A percentile compares a stretch with the other conserved stretches of the same genome.
phyloP scores from a whole-genome alignment of 768 basidiomycete species.

The Calocera cornea region DNA sequence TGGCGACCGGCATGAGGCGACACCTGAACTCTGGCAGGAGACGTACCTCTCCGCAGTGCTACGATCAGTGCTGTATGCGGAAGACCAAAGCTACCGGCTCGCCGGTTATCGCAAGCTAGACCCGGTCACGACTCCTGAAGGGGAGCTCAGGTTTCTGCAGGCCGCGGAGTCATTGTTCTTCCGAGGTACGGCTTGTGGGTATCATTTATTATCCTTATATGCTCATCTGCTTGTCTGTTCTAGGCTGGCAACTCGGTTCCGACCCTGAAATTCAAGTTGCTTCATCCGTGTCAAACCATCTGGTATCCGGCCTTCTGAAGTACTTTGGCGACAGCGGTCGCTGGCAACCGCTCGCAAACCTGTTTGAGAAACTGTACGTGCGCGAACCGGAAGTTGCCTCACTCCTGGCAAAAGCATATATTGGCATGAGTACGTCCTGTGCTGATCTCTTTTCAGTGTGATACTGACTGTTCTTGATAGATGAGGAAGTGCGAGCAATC shows the following conservation, averaged over 20 bases:
- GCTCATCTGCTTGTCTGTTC: not conserved
- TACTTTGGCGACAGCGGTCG: slow-evolving; percentile 91
- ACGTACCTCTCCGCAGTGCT: slow-evolving; percentile 89
- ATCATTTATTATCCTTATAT: not conserved
- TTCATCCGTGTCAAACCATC: slow-evolving; percentile 88
- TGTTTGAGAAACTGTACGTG: slow-evolving; percentile 82
- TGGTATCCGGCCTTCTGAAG: slow-evolving; percentile 88
- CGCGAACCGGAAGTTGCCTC: slow-evolving; percentile 82
- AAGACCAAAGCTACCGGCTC: slow-evolving; percentile 80
- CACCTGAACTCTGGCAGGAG: slow-evolving; percentile 90
- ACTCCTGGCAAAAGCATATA: slow-evolving; percentile 74
- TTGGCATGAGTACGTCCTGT: slow-evolving; percentile 81
- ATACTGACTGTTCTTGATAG: slow-evolving; percentile 29
- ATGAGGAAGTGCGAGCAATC: slow-evolving; percentile 96
- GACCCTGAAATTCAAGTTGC: slow-evolving; percentile 99
- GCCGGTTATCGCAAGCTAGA: slow-evolving; percentile 93
- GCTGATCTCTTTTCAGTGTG: not conserved
- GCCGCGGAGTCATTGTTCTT: slow-evolving; percentile 78
- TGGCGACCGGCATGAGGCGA: slow-evolving; percentile 86
- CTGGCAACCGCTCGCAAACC: slow-evolving; percentile 73
- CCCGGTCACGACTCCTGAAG: slow-evolving; percentile 79
- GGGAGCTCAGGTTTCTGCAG: slow-evolving; percentile 79
- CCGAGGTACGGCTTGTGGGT: slow-evolving; percentile 44
- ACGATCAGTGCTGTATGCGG: slow-evolving; percentile 85
- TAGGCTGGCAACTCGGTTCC: slow-evolving; percentile 96